Evolutionary conservation across 228 moss, liverwort and hornwort genomes (phyloP).

Genomic region (Sphagnum magellanicum): DNA sequence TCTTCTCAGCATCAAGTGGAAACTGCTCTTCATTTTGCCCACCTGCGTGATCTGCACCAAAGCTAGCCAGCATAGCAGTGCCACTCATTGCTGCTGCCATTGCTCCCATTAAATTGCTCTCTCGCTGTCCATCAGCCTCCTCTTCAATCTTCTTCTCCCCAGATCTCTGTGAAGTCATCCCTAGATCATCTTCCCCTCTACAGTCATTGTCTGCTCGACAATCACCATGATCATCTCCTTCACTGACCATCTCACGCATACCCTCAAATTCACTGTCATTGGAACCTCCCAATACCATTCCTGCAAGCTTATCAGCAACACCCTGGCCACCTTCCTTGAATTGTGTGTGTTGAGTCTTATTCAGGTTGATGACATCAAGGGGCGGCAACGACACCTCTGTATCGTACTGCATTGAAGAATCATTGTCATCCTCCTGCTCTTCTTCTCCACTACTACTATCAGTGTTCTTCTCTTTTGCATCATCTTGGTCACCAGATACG

Average conservation of each 20-base stretch:
- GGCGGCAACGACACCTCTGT: constrained; percentile 17
- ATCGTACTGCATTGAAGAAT: constrained; percentile 10
- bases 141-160: constrained; percentile 4
- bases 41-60: constrained; percentile 18
- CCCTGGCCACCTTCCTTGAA: neutral
- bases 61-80: constrained; percentile 61
- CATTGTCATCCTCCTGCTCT: constrained; percentile 10
- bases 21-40: neutral
- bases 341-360: constrained; percentile 3
- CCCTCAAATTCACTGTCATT: neutral
- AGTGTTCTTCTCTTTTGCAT: constrained; percentile 2
- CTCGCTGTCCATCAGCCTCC: constrained; percentile 7
- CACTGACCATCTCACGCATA: neutral
- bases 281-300: neutral
- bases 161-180: neutral
- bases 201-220: neutral
- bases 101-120: constrained; percentile 50
- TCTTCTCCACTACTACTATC: constrained; percentile 2
- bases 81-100: constrained; percentile 78
- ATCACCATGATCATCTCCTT: no score
- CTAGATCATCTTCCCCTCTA: neutral
- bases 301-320: neutral
- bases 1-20: neutral
- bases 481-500: constrained; percentile 52
- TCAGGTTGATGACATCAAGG: constrained; percentile 29